Percentiles rank a stretch among this genome's conserved stretches.
Evolutionary conservation across 306 rosid species (phyloP).

Genomic region (Aeschynomene evenia): DNA sequence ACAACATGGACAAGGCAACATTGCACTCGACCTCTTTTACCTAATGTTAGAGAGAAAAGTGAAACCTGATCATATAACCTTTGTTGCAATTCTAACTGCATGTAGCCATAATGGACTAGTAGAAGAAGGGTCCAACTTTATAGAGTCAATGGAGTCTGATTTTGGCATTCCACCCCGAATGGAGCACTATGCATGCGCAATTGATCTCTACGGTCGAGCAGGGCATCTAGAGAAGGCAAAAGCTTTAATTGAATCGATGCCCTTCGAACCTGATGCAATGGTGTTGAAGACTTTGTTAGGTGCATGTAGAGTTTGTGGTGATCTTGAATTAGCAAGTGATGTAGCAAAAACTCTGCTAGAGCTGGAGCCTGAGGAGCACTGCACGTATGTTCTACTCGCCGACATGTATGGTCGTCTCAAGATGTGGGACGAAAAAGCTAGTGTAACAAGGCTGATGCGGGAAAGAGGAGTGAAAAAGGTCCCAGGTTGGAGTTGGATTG

Average conservation of each 20-base stretch:
- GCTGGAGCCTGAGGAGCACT: constrained; percentile 80
- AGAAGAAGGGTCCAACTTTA: constrained; percentile 58
- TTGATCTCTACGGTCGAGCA: constrained; percentile 63
- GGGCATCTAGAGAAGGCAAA: constrained; percentile 63
- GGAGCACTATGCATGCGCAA: constrained; percentile 89
- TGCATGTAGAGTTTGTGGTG: constrained; percentile 72
- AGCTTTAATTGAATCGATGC: constrained; percentile 65
- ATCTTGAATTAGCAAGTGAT: constrained; percentile 68
- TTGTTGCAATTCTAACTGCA: constrained; percentile 81
- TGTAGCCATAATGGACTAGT: constrained; percentile 83
- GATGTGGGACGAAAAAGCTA: constrained; percentile 72
- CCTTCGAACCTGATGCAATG: constrained; percentile 67
- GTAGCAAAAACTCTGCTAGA: constrained; percentile 60
- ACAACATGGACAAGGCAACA: constrained; percentile 72
- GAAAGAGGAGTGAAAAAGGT: constrained; percentile 75
- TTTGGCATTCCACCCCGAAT: constrained; percentile 55
- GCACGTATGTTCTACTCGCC: constrained; percentile 69
- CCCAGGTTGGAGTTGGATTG: constrained; percentile 93
- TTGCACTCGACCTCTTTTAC: constrained; percentile 63
- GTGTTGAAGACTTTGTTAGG: constrained; percentile 75
- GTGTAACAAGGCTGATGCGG: constrained; percentile 68
- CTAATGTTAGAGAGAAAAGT: constrained; percentile 62
- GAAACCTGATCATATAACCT: constrained; percentile 79
- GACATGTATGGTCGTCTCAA: constrained; percentile 64
- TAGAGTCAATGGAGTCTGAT: constrained; percentile 54